These are phyloP conservation scores for Leccinum aurantiacum DNA, from an alignment of 768 basidiomycete species.

Conservation along the genomic window DNA sequence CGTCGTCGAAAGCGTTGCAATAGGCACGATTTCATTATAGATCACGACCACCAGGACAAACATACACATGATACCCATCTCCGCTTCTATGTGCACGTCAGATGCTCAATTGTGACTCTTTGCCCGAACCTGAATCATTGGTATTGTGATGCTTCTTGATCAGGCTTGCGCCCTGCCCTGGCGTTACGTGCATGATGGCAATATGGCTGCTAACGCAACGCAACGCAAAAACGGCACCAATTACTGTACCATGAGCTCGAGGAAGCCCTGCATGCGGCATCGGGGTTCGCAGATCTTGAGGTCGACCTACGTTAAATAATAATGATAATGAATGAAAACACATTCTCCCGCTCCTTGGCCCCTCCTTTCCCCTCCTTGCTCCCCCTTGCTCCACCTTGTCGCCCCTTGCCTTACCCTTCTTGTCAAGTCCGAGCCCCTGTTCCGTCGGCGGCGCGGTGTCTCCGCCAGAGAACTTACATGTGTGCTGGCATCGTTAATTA, in stretches of 20 bases:
- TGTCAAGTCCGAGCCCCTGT: not conserved
- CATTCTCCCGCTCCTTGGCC: not conserved
- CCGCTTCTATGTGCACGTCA: not conserved
- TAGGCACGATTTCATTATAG: slow-evolving; percentile 8
- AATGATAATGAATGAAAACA: not conserved
- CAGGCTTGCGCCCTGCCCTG: not conserved
- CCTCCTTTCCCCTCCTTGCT: not conserved
- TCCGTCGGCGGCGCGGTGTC: not conserved
- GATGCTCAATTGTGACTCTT: not conserved
- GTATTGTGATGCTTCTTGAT: not conserved
- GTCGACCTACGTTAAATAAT: not conserved
- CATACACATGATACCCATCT: not conserved
- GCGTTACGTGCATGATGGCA: not conserved
- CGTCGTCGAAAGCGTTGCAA: not conserved
- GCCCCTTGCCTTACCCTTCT: not conserved
- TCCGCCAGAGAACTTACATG: not conserved
- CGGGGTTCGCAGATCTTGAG: slow-evolving; percentile 1
- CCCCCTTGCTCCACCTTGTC: not conserved
- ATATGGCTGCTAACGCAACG: not conserved
- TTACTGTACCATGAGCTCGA: slow-evolving; percentile 8
- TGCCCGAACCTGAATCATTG: not conserved
- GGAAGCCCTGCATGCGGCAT: slow-evolving; percentile 4
- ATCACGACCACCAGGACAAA: not conserved
- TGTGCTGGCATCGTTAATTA: not conserved
- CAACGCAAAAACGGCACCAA: not conserved